These are phyloP conservation scores for Penicillium oxalicum DNA, from an alignment of 2,329 filamentous ascomycete species.

Conservation along the genomic window DNA sequence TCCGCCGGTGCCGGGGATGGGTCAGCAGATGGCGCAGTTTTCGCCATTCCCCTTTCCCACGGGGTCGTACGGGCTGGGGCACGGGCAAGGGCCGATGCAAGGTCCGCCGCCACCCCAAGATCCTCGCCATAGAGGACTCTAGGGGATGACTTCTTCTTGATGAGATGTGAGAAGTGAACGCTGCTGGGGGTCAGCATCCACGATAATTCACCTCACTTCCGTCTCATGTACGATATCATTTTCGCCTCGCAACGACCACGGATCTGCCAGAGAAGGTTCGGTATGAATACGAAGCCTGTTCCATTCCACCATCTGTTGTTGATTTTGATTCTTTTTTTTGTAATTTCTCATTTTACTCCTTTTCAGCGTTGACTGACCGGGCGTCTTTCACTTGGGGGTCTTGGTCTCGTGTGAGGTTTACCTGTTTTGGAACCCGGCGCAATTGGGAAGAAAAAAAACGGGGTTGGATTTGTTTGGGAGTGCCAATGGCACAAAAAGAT, in stretches of 20 bases:
- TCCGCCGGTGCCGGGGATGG: conserved; percentile 13
- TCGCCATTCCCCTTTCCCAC: conserved; percentile 24
- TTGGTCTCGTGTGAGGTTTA: too few relatives aligned
- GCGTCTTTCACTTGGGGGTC: too few relatives aligned
- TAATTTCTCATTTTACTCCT: not conserved
- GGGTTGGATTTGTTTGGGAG: too few relatives aligned
- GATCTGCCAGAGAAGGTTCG: not conserved
- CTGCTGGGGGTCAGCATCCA: not conserved
- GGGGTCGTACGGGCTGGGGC: conserved; percentile 10
- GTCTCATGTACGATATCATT: conserved; percentile 1
- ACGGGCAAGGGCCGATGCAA: not conserved
- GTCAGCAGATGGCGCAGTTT: conserved; percentile 22
- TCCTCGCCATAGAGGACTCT: conserved; percentile 5
- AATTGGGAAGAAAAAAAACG: too few relatives aligned
- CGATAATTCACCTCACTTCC: not conserved
- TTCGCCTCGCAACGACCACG: not conserved
- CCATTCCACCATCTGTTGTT: not conserved
- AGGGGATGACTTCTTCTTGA: not conserved
- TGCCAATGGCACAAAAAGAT: too few relatives aligned
- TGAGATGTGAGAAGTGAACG: not conserved
- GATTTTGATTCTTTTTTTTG: not conserved
- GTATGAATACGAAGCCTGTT: not conserved
- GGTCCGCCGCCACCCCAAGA: not conserved
- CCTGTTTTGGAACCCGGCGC: too few relatives aligned
- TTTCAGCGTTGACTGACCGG: too few relatives aligned